Conservation (phyloP, 176 grass and related monocot genomes). For the Phoenix dactylifera region DNA sequence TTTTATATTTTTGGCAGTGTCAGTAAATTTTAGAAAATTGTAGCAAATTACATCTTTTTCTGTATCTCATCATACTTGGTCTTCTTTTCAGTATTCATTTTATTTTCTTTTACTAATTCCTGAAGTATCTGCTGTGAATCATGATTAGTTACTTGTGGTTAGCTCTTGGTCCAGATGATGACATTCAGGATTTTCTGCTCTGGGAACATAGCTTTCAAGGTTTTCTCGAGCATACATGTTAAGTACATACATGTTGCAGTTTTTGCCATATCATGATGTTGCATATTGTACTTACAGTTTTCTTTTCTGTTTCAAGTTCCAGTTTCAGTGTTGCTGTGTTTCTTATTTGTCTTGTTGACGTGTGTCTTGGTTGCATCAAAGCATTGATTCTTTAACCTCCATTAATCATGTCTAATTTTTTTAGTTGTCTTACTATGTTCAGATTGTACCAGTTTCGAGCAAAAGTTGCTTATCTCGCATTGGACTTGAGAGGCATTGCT, state of each 20-base stretch:
- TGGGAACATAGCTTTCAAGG: not conserved
- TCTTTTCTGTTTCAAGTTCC: not conserved
- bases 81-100: too few species aligned
- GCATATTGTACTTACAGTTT: not conserved
- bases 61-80: too few species aligned
- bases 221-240: not conserved
- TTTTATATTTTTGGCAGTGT: too few species aligned
- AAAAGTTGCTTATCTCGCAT: slow-evolving; percentile 1
- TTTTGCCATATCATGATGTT: not conserved
- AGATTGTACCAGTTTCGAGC: not conserved
- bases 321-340: not conserved
- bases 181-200: not conserved
- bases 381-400: too few species aligned
- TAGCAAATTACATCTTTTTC: too few species aligned
- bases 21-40: too few species aligned
- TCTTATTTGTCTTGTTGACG: not conserved
- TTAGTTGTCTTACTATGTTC: not conserved
- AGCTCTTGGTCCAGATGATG: too few species aligned
- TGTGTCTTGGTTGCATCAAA: not conserved
- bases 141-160: too few species aligned
- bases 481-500: not conserved
- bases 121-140: too few species aligned
- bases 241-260: not conserved
- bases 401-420: not conserved
- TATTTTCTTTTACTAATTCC: too few species aligned